Evolutionary conservation across 2,329 filamentous ascomycete genomes (phyloP).

Genomic region (Ustulina deusta): DNA sequence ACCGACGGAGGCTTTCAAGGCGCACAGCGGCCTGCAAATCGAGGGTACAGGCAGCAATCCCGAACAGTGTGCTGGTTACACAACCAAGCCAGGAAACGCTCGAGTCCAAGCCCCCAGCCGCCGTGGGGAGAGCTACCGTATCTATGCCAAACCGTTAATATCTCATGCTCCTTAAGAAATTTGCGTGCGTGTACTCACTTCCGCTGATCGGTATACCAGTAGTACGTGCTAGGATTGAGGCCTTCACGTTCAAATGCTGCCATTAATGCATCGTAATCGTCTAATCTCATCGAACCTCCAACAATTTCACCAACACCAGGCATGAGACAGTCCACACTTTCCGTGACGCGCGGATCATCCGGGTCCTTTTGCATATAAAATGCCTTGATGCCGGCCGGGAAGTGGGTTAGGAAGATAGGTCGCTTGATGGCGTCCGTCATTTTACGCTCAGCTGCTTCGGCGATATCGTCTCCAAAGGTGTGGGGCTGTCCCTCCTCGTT

Average conservation of each 20-base stretch:
- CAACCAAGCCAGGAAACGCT: slow-evolving; percentile 78
- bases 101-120: slow-evolving; percentile 91
- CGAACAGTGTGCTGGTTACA: slow-evolving; percentile 73
- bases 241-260: slow-evolving; percentile 87
- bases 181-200: slow-evolving; percentile 71
- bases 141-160: slow-evolving; percentile 58
- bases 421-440: slow-evolving; percentile 98
- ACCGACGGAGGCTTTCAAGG: slow-evolving; percentile 65
- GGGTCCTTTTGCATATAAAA: slow-evolving; percentile 98
- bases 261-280: slow-evolving; percentile 89
- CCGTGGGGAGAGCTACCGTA: slow-evolving; percentile 94
- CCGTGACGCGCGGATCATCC: slow-evolving; percentile 84
- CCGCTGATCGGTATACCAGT: slow-evolving; percentile 98
- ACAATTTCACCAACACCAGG: slow-evolving; percentile 98
- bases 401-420: slow-evolving; percentile 96
- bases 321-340: slow-evolving; percentile 88
- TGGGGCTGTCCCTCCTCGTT: slow-evolving; percentile 95
- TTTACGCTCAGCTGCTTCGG: slow-evolving; percentile 92
- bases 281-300: slow-evolving; percentile 96
- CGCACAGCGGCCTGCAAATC: slow-evolving; percentile 85
- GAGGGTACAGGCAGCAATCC: slow-evolving; percentile 79
- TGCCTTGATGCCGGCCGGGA: slow-evolving; percentile 96
- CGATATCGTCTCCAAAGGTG: slow-evolving; percentile 95
- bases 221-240: slow-evolving; percentile 87
- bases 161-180: slow-evolving; percentile 16